Evolutionary conservation across 2,329 filamentous ascomycete species (phyloP), one percentile per base, ranked within the genome.

Genomic region (Fusarium pilosicola): DNA sequence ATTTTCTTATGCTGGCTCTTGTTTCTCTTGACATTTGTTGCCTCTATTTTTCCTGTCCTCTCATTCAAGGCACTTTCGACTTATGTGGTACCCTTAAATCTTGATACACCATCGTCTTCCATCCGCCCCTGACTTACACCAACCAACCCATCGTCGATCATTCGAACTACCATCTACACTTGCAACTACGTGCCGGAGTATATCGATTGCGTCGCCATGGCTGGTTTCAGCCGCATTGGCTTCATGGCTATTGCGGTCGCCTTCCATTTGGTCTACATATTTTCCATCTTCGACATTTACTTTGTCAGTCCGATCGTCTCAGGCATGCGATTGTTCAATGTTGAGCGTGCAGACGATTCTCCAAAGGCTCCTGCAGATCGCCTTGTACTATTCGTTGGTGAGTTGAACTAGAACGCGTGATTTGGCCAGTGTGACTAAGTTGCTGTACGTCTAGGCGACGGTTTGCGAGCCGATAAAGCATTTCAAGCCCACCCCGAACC

Each of bases 201-300:
- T 34, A 26, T 32, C 56, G 24, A 44, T 57, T 44, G 11, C 45
- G 26, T 71, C 78, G 75, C 55, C 76, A 91, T 91, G 89, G 87
- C 87, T 71, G 81, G 85, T 68, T 84, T 87, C 75, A 85, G 84
- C 76, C 94, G 95, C 80, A 89, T 93, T 80, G 92, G 92, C 80
- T 98, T 99, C 82, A 85, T 98, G 82, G 91, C 92, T 81, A 90
- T 97, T 80, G 96, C 96, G 77, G 89, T 98, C 80, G 85, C 96
- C 70, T 99, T 99, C 82, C 97, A 99, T 84, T 83, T 98, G 61
- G 90, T 97, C 74, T 99, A 99, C 83, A 92, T 97, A 64, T 93
- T 92, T 81, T 97, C 95, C 68, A 98, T 98, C 79, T 99, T 99
- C 84, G 95, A 98, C 83, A 96, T 98, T 74, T 98, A 99, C 84